Evolutionary conservation across 2,329 filamentous ascomycete genomes (phyloP).

Genomic region (Fonsecaea pedrosoi): DNA sequence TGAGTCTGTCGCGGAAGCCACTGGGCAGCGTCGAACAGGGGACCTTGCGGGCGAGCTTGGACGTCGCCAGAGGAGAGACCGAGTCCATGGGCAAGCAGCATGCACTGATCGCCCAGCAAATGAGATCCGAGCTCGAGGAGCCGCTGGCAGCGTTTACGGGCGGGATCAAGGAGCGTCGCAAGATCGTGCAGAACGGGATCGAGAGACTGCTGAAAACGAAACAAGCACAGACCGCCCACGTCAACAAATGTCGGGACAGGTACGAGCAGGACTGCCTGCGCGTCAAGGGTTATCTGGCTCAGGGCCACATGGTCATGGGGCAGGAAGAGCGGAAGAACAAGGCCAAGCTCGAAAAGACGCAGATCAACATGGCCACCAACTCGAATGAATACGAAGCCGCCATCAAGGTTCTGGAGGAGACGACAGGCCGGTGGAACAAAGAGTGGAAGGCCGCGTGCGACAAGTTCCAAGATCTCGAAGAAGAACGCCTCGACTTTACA

Average conservation of each 20-base stretch:
- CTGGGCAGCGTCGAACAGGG: slow-evolving; percentile 88
- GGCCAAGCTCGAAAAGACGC: slow-evolving; percentile 97
- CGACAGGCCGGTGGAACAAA: slow-evolving; percentile 92
- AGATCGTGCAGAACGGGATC: slow-evolving; percentile 92
- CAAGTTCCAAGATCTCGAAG: slow-evolving; percentile 98
- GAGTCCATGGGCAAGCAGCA: slow-evolving; percentile 95
- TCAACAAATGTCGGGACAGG: slow-evolving; percentile 95
- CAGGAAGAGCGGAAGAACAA: slow-evolving; percentile 99
- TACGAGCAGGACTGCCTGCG: slow-evolving; percentile 98
- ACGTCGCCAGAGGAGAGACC: slow-evolving; percentile 85
- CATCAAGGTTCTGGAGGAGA: slow-evolving; percentile 92
- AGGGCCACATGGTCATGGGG: slow-evolving; percentile 99
- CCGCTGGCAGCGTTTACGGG: slow-evolving; percentile 89
- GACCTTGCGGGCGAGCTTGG: slow-evolving; percentile 80
- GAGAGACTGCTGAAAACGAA: slow-evolving; percentile 95
- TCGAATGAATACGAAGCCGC: slow-evolving; percentile 94
- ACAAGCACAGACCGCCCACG: slow-evolving; percentile 83
- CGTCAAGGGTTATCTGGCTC: slow-evolving; percentile 97
- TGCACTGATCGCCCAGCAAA: slow-evolving; percentile 85
- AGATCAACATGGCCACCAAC: slow-evolving; percentile 88
- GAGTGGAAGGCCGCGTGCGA: slow-evolving; percentile 98
- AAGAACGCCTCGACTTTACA: slow-evolving; percentile 94
- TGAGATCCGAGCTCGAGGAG: slow-evolving; percentile 96
- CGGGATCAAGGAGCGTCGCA: slow-evolving; percentile 93
- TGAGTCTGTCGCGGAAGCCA: slow-evolving; percentile 84